Percentiles rank a stretch among this genome's conserved stretches.
phyloP scores from a whole-genome alignment of 2,329 filamentous ascomycete genomes.

The Penicillium sp. region DNA sequence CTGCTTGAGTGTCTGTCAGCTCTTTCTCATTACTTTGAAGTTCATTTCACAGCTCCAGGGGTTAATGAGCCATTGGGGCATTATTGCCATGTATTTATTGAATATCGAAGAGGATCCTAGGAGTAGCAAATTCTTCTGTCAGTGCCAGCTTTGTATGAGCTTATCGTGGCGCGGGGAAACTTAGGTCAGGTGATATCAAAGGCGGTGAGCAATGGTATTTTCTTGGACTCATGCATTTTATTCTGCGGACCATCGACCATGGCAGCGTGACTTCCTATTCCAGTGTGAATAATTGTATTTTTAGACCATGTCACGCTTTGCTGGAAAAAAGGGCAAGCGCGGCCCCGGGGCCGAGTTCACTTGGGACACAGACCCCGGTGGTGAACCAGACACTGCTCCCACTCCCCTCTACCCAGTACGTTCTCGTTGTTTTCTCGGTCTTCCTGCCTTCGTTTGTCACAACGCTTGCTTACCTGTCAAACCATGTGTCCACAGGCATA shows the following conservation, averaged over 20 bases:
- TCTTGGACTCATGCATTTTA: constrained; percentile 8
- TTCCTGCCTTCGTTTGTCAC: neutral
- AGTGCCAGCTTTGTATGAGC: too few species aligned
- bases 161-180: constrained; percentile 17
- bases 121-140: too few species aligned
- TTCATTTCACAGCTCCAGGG: too few species aligned
- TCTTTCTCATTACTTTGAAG: too few species aligned
- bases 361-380: constrained; percentile 38
- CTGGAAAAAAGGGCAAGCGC: constrained; percentile 29
- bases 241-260: constrained; percentile 4
- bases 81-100: too few species aligned
- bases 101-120: too few species aligned
- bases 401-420: constrained; percentile 47
- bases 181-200: neutral
- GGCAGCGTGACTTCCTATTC: constrained; percentile 3
- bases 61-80: too few species aligned
- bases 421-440: constrained; percentile 8
- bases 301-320: constrained; percentile 38
- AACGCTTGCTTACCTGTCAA: neutral
- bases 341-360: constrained; percentile 41
- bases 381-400: constrained; percentile 42
- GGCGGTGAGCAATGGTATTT: constrained; percentile 22
- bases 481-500: constrained; percentile 33
- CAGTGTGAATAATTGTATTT: neutral
- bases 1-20: too few species aligned